Conservation (phyloP, 352 stramenopile species). For the Thraustochytrium striatum region DNA sequence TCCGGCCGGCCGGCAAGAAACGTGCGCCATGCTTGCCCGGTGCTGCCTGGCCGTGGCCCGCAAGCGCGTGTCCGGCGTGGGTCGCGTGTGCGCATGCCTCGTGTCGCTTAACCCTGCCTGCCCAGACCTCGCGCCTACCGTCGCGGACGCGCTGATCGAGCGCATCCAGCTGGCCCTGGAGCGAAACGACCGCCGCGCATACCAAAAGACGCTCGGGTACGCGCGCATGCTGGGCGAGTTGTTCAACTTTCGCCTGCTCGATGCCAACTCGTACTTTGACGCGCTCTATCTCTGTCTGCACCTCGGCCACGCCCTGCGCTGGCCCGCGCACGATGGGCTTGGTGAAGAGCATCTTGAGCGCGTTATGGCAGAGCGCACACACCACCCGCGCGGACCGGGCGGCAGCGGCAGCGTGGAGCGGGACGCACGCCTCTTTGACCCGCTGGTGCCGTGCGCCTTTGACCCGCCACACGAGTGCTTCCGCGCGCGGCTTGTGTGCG, state of each 20-base stretch:
- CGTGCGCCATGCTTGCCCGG: background rate
- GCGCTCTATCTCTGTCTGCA: conserved; percentile 89
- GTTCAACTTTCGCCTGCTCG: conserved; percentile 82
- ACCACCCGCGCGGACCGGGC: conserved; percentile 39
- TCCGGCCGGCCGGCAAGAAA: background rate
- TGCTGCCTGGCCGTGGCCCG: conserved; percentile 67
- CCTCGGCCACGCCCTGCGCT: conserved; percentile 84
- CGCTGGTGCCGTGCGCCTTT: conserved; percentile 74
- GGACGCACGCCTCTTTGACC: conserved; percentile 62
- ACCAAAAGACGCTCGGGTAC: conserved; percentile 85
- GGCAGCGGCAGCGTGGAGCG: conserved; percentile 55
- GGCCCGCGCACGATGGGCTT: conserved; percentile 57
- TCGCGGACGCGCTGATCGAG: conserved; percentile 89
- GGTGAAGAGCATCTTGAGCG: no score
- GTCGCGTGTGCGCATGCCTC: conserved; percentile 63
- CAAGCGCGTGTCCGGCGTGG: conserved; percentile 81
- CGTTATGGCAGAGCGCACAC: no score
- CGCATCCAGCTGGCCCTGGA: conserved; percentile 81
- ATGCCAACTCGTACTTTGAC: conserved; percentile 83
- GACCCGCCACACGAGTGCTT: conserved; percentile 87
- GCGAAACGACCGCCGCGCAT: conserved; percentile 77
- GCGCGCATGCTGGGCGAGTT: conserved; percentile 87
- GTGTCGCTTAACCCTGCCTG: conserved; percentile 63
- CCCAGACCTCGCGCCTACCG: conserved; percentile 75
- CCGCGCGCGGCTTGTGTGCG: conserved; percentile 85